phyloP scores from a whole-genome alignment of 371 early-diverging fungal genomes.

The Apophysomyces elegans region DNA sequence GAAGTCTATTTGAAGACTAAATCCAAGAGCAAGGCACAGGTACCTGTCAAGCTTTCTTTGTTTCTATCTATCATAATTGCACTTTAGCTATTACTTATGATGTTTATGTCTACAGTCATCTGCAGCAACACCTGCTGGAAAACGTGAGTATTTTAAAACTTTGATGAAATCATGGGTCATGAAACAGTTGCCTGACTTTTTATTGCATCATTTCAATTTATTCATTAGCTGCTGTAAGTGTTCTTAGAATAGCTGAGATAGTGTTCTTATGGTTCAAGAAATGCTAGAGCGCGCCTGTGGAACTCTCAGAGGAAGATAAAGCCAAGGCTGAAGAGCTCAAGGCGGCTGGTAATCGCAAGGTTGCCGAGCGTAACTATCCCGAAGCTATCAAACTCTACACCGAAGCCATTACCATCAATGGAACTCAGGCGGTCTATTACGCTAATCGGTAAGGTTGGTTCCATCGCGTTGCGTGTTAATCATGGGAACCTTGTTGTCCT shows the following conservation, averaged over 20 bases:
- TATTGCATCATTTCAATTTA: slow-evolving; percentile 1
- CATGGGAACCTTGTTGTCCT: neutral
- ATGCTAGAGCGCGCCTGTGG: slow-evolving; percentile 9
- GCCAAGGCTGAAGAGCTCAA: slow-evolving; percentile 88
- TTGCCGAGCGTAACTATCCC: slow-evolving; percentile 79
- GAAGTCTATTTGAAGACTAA: slow-evolving; percentile 90
- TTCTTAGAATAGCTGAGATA: neutral
- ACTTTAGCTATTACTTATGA: neutral
- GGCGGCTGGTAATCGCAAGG: slow-evolving; percentile 82
- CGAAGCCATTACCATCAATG: slow-evolving; percentile 87
- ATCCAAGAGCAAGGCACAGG: slow-evolving; percentile 50
- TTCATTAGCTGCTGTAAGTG: slow-evolving; percentile 11
- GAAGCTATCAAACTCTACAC: slow-evolving; percentile 90
- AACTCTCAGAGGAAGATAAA: slow-evolving; percentile 63
- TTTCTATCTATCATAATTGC: slow-evolving; percentile 21
- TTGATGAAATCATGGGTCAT: neutral
- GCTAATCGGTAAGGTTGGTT: slow-evolving; percentile 79
- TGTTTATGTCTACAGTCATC: slow-evolving; percentile 4
- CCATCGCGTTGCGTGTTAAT: neutral
- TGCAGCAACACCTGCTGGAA: slow-evolving; percentile 10
- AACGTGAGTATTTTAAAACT: slow-evolving; percentile 21
- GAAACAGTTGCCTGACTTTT: neutral
- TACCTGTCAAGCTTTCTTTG: slow-evolving; percentile 11
- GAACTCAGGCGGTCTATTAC: slow-evolving; percentile 89
- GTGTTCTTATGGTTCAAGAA: neutral